Percentiles rank a stretch among this genome's conserved stretches.
Evolutionary conservation across 2,329 filamentous ascomycete species (phyloP).

Genomic region (Botrytis fabae): DNA sequence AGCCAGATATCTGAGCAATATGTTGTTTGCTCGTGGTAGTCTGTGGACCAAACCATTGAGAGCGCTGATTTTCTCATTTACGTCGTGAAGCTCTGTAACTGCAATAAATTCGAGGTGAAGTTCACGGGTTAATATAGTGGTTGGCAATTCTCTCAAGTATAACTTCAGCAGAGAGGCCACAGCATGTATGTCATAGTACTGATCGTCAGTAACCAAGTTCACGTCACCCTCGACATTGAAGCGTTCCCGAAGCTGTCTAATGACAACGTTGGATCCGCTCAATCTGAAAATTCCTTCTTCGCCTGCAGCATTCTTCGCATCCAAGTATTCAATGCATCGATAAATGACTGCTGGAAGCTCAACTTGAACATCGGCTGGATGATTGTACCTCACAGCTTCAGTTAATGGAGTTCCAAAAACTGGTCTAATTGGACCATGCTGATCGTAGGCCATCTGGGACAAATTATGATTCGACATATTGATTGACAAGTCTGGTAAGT

Average conservation of each 20-base stretch:
- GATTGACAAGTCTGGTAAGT: constrained; percentile 56
- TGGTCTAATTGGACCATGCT: constrained; percentile 59
- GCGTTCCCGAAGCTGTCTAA: constrained; percentile 84
- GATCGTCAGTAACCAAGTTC: constrained; percentile 76
- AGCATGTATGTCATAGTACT: constrained; percentile 93
- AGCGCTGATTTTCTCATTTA: constrained; percentile 71
- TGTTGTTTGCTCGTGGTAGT: constrained; percentile 77
- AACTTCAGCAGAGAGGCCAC: constrained; percentile 92
- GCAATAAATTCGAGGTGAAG: constrained; percentile 85
- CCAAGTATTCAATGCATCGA: constrained; percentile 90
- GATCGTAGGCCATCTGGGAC: constrained; percentile 46
- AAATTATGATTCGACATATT: constrained; percentile 49
- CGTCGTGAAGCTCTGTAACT: constrained; percentile 75
- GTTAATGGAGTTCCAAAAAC: constrained; percentile 84
- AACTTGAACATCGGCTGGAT: constrained; percentile 69
- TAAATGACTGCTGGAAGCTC: constrained; percentile 91
- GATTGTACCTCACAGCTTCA: constrained; percentile 81
- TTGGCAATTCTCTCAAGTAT: constrained; percentile 88
- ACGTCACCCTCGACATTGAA: constrained; percentile 94
- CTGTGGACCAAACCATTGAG: constrained; percentile 77
- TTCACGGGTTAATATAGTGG: constrained; percentile 86
- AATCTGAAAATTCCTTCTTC: constrained; percentile 97
- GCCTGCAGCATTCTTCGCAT: constrained; percentile 72
- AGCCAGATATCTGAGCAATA: constrained; percentile 80
- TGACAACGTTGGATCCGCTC: constrained; percentile 93